A percentile compares a stretch with the other conserved stretches of the same genome.
Evolutionary conservation across 345 rosid species (phyloP).

Genomic region (Atalantia buxifolia): DNA sequence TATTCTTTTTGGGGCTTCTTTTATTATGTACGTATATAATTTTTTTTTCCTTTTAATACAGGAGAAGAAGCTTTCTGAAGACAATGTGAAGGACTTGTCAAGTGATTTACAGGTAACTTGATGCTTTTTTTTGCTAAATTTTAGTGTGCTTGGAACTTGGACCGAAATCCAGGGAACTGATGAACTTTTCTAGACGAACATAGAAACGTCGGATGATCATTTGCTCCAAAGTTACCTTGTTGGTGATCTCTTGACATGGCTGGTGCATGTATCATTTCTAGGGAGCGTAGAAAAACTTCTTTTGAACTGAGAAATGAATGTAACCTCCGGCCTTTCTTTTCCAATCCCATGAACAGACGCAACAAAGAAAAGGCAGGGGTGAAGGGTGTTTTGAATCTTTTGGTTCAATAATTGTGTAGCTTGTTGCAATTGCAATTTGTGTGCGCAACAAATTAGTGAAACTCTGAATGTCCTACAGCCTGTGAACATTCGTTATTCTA

Average conservation of each 20-base stretch:
- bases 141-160: neutral
- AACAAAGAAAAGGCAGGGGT: neutral
- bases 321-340: neutral
- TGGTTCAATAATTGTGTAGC: neutral
- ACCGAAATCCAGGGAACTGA: neutral
- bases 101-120: slow-evolving; percentile 76
- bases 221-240: neutral
- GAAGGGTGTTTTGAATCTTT: neutral
- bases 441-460: neutral
- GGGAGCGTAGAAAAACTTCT: neutral
- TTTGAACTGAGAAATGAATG: neutral
- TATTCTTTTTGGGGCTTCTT: neutral
- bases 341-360: neutral
- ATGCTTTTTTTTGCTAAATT: neutral
- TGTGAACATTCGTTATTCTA: neutral
- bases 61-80: slow-evolving; percentile 99
- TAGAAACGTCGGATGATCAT: neutral
- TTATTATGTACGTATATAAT: neutral
- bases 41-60: slow-evolving; percentile 14
- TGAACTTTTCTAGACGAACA: neutral
- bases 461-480: neutral
- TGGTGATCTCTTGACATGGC: neutral
- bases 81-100: slow-evolving; percentile 89
- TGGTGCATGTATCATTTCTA: neutral
- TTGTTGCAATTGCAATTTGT: neutral